Conservation (phyloP, 2,329 filamentous ascomycete species). For the Beauveria sp. region DNA sequence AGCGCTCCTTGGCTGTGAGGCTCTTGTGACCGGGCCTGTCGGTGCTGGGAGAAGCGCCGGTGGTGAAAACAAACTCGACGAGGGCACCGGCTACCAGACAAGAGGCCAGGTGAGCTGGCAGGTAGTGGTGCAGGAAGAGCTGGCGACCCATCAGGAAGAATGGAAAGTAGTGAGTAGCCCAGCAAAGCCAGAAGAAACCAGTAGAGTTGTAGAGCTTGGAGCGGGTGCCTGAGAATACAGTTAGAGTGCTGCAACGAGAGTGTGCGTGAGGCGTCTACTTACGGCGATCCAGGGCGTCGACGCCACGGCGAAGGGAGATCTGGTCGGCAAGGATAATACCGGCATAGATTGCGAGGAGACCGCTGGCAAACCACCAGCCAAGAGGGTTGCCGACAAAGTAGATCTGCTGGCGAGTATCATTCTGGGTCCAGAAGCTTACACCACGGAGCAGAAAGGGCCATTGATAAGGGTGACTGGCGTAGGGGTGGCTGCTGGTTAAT, state of each 20-base stretch:
- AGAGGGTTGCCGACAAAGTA: constrained; percentile 97
- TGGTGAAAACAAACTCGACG: constrained; percentile 92
- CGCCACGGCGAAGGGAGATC: constrained; percentile 83
- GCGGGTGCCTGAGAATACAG: constrained; percentile 60
- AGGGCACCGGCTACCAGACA: constrained; percentile 85
- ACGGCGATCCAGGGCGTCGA: constrained; percentile 91
- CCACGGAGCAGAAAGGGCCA: constrained; percentile 97
- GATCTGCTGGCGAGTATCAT: constrained; percentile 90
- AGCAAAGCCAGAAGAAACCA: constrained; percentile 97
- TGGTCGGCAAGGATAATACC: constrained; percentile 92
- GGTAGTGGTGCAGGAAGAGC: constrained; percentile 95
- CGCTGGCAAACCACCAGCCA: constrained; percentile 95
- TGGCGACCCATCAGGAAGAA: constrained; percentile 98
- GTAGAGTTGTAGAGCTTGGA: constrained; percentile 96
- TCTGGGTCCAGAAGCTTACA: constrained; percentile 99
- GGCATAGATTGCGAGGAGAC: constrained; percentile 83
- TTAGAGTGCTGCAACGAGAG: neutral
- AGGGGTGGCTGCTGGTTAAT: constrained; percentile 92
- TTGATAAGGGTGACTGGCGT: constrained; percentile 88
- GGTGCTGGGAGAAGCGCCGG: constrained; percentile 52
- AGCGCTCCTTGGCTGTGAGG: constrained; percentile 72
- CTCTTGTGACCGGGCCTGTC: constrained; percentile 48
- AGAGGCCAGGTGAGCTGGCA: constrained; percentile 88
- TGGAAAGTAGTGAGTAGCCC: constrained; percentile 94
- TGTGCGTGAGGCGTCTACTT: constrained; percentile 38